phyloP scores from a whole-genome alignment of 108 stramenopile species.

The Pseudonitzschia delicatissima region DNA sequence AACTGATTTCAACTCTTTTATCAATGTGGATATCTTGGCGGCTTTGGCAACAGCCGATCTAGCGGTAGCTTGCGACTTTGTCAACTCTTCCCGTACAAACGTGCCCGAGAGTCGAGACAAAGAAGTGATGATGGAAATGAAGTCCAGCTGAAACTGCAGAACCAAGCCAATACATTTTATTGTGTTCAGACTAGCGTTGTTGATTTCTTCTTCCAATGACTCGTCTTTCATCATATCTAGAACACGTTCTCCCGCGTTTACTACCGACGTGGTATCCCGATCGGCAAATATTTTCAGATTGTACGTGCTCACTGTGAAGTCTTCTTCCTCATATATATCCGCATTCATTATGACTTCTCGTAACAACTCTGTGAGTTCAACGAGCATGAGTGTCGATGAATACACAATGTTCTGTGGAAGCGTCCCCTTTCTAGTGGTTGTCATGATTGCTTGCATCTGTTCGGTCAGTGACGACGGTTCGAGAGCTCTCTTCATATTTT shows the following conservation, averaged over 20 bases:
- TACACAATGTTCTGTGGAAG: constrained; percentile 59
- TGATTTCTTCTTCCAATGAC: background rate
- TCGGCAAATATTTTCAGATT: constrained; percentile 29
- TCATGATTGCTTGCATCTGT: constrained; percentile 7
- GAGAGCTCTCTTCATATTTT: constrained; percentile 53
- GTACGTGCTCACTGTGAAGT: constrained; percentile 63
- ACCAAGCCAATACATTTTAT: constrained; percentile 8
- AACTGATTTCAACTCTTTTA: constrained; percentile 5
- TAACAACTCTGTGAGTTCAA: constrained; percentile 67
- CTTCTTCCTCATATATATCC: constrained; percentile 95
- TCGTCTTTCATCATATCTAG: constrained; percentile 15
- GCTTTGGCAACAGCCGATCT: constrained; percentile 11
- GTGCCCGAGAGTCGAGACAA: constrained; percentile 26
- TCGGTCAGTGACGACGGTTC: constrained; percentile 7
- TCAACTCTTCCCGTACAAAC: constrained; percentile 16
- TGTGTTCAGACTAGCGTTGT: constrained; percentile 2
- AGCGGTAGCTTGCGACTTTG: constrained; percentile 17
- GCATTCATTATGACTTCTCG: constrained; percentile 72
- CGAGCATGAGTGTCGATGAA: constrained; percentile 50
- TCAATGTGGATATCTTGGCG: constrained; percentile 9
- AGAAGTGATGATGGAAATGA: constrained; percentile 13
- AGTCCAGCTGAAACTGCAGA: constrained; percentile 23
- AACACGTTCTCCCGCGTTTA: background rate
- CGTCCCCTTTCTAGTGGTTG: constrained; percentile 21
- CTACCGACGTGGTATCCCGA: constrained; percentile 8